phyloP scores from a whole-genome alignment of 345 rosid genomes.

The Sisymbrium irio region DNA sequence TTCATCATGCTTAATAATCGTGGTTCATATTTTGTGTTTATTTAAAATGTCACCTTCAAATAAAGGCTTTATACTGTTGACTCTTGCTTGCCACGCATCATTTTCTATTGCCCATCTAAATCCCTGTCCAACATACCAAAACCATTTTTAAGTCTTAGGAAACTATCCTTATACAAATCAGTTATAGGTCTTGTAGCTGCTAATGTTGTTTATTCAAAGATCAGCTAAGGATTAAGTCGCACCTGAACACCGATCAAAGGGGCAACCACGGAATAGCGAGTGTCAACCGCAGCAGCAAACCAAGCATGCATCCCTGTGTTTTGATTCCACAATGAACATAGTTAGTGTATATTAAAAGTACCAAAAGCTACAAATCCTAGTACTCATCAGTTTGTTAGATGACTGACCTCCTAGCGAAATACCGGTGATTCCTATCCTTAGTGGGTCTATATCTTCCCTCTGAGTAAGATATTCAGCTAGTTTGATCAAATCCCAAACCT shows the following conservation, averaged over 20 bases:
- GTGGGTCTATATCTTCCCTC: conserved; percentile 75
- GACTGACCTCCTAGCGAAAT: conserved; percentile 89
- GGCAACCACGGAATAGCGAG: conserved; percentile 61
- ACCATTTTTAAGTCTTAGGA: not conserved
- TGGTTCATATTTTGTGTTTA: not conserved
- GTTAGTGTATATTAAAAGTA: not conserved
- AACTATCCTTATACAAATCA: not conserved
- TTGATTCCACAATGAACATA: conserved; percentile 6
- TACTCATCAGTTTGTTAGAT: not conserved
- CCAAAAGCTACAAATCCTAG: conserved; percentile 5
- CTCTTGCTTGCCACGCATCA: conserved; percentile 80
- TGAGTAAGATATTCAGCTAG: conserved; percentile 74
- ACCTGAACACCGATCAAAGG: conserved; percentile 95
- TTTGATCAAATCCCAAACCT: conserved; percentile 92
- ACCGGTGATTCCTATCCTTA: conserved; percentile 86
- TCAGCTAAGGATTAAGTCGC: not conserved
- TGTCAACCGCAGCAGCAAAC: conserved; percentile 85
- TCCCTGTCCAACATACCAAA: conserved; percentile 50
- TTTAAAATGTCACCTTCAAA: conserved; percentile 61
- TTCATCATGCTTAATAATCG: not conserved
- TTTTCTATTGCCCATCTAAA: conserved; percentile 87
- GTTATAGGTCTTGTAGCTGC: not conserved
- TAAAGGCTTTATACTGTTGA: conserved; percentile 66
- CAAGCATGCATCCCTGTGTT: conserved; percentile 92
- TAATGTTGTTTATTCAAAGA: not conserved